Evolutionary conservation across 2,329 filamentous ascomycete species (phyloP), one percentile per base, ranked within the genome.

Genomic region (Tolypocladium amazonense): DNA sequence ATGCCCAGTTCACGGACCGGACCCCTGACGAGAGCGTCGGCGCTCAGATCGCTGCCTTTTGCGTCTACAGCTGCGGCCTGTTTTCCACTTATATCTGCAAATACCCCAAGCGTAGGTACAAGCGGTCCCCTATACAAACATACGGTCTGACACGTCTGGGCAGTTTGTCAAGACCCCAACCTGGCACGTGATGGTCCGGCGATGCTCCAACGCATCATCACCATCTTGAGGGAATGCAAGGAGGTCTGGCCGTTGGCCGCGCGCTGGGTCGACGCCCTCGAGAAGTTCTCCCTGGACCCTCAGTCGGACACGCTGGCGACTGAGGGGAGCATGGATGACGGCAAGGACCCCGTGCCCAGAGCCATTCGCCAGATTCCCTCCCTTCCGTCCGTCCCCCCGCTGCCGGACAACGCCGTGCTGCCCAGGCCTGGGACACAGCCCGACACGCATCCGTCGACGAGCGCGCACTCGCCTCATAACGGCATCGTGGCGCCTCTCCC

Each of bases 21-120:
- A 70, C 75, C 1, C 70, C 74, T 0, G 76, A 80, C 38, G 79
- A 81, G 62, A 77, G 77, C 41, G 75, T 81, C 20, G 80, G 80
- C 2, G 79, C 79, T 2, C 80, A 82, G 65, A 82, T 83, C 73
- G 75, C 79, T 20, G 78, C 79, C 1, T 83, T 83, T 63, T 80
- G 78, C 59, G 79, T 82, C 15, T 83, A 82, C 57, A 80, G 74
- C n/a, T 82, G 80, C 62, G 80, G 79, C 18, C 70, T 83, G 30
- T 75, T 83, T 59, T 76, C 79, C 8, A 76, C 76, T 4, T 83
- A 83, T 58, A 68, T 81, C 2, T 79, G 75, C 67, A 81, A 79
- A 65, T 81, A 81, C 60, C 78, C 79, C 9, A 70, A 73, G 25
- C 70, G 80, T 82, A 69, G 65, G 79, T 65, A 33, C 47, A 15